Conservation (phyloP, 2,329 filamentous ascomycete species). For the Hirsutella minnesotensis region DNA sequence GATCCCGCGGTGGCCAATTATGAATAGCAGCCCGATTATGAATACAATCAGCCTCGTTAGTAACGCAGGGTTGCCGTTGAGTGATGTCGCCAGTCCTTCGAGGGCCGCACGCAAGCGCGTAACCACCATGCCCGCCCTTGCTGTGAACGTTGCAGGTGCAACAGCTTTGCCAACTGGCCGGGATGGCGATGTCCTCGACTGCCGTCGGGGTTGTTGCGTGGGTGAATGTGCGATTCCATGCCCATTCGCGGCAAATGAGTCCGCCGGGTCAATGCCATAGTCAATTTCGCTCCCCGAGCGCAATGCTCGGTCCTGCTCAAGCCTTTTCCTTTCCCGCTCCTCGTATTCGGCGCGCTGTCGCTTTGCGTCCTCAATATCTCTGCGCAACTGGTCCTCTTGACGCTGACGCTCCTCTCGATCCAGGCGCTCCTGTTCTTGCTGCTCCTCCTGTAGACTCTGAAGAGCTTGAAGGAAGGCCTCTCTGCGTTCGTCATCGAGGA, state of each 20-base stretch:
- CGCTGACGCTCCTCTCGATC: conserved; percentile 46
- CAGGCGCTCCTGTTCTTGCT: conserved; percentile 55
- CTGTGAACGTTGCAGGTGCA: conserved; percentile 25
- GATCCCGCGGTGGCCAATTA: conserved; percentile 63
- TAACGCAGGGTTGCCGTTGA: conserved; percentile 45
- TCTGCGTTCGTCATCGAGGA: conserved; percentile 83
- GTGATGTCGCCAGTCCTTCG: conserved; percentile 34
- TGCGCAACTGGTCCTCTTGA: conserved; percentile 44
- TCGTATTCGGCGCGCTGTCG: conserved; percentile 47
- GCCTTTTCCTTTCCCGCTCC: conserved; percentile 36
- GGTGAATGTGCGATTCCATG: conserved; percentile 22
- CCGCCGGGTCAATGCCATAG: conserved; percentile 52
- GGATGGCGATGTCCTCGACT: conserved; percentile 11
- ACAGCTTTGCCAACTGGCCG: conserved; percentile 17
- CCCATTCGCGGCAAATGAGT: conserved; percentile 15
- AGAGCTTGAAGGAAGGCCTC: conserved; percentile 83
- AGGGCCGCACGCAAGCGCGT: conserved; percentile 38
- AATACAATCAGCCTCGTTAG: conserved; percentile 62
- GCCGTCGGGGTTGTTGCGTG: conserved; percentile 13
- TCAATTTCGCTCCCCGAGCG: conserved; percentile 50
- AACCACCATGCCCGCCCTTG: conserved; percentile 40
- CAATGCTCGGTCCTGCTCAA: conserved; percentile 41
- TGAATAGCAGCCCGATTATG: conserved; percentile 62
- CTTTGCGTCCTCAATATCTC: conserved; percentile 45
- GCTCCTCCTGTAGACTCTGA: conserved; percentile 74